Evolutionary conservation across 441 rosid species (phyloP).

Genomic region (Melastoma candidum): DNA sequence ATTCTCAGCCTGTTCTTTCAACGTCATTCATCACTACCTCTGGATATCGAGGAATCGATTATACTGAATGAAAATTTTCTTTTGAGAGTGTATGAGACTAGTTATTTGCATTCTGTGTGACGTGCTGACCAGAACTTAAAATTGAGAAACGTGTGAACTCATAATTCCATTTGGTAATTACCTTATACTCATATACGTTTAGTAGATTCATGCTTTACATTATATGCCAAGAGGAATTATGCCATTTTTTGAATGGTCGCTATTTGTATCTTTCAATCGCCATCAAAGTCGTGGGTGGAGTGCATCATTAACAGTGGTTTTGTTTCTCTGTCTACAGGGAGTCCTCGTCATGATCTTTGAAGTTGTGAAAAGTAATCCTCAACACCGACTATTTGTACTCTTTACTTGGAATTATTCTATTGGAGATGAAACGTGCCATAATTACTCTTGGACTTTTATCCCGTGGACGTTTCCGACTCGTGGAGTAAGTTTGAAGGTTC

Average conservation of each 20-base stretch:
- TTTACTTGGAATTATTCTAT: conserved; percentile 8
- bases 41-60: too few relatives aligned
- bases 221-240: neutral
- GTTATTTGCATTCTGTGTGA: too few relatives aligned
- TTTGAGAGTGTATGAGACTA: too few relatives aligned
- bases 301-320: conserved; percentile 9
- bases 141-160: too few relatives aligned
- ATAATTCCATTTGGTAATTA: too few relatives aligned
- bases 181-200: too few relatives aligned
- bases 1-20: too few relatives aligned
- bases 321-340: conserved; percentile 20
- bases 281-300: conserved; percentile 14
- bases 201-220: conserved; percentile 1
- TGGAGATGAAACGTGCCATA: conserved; percentile 7
- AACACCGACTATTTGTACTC: conserved; percentile 14
- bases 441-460: conserved; percentile 21
- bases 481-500: conserved; percentile 14
- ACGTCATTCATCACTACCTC: too few relatives aligned
- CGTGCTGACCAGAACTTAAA: too few relatives aligned
- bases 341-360: conserved; percentile 14
- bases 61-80: too few relatives aligned
- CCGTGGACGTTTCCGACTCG: conserved; percentile 2
- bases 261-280: conserved; percentile 15
- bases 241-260: conserved; percentile 13
- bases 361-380: conserved; percentile 22